Conservation (phyloP, 768 basidiomycete genomes). For the Collybia sp. region DNA sequence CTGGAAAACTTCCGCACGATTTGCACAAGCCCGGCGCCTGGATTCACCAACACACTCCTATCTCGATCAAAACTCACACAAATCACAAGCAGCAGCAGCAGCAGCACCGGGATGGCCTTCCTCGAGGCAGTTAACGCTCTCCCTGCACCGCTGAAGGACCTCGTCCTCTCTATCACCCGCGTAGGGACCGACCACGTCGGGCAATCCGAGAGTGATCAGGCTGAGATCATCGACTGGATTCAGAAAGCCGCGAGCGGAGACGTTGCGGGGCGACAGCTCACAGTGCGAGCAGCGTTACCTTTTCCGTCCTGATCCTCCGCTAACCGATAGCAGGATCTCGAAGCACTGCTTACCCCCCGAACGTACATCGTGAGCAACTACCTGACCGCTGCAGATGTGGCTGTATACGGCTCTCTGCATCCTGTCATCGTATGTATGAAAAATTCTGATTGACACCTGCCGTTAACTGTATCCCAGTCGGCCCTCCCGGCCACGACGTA, state of each 20-base stretch:
- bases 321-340: conserved; percentile 51
- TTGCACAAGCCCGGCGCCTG: too few species aligned
- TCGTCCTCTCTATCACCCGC: conserved; percentile 45
- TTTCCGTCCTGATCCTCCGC: background rate
- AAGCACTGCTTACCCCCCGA: conserved; percentile 63
- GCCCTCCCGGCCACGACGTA: conserved; percentile 69
- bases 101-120: conserved; percentile 58
- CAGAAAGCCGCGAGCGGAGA: conserved; percentile 51
- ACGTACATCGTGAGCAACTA: conserved; percentile 86
- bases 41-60: too few species aligned
- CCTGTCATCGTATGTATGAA: conserved; percentile 62
- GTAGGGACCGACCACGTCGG: conserved; percentile 43
- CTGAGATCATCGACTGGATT: conserved; percentile 68
- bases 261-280: conserved; percentile 39
- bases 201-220: conserved; percentile 53
- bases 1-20: too few species aligned
- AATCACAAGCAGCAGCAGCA: too few species aligned
- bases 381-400: conserved; percentile 86
- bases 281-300: conserved; percentile 29
- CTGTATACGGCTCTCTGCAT: conserved; percentile 86
- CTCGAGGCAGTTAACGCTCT: conserved; percentile 45
- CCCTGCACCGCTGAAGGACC: conserved; percentile 43
- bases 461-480: conserved; percentile 39
- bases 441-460: background rate
- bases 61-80: too few species aligned